phyloP scores from a whole-genome alignment of 2,329 filamentous ascomycete genomes.

The Aureobasidium sp. region DNA sequence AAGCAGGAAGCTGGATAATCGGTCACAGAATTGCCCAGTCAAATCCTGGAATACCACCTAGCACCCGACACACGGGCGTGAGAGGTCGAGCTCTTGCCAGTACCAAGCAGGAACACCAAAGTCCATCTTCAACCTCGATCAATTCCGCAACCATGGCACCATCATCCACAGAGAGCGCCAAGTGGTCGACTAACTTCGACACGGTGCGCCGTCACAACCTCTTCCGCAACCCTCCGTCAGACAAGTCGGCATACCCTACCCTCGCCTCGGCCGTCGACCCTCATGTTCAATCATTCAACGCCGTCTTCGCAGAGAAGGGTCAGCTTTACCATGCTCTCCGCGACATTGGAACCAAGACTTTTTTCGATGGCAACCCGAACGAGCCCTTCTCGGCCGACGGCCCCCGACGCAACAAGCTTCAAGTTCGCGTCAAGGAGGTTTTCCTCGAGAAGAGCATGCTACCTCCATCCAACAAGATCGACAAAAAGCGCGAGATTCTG shows the following conservation, averaged over 20 bases:
- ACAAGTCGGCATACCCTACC: conserved; percentile 80
- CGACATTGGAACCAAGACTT: conserved; percentile 86
- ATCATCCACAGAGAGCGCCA: conserved; percentile 53
- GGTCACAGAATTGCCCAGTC: not conserved
- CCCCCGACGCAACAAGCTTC: conserved; percentile 56
- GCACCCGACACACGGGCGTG: not conserved
- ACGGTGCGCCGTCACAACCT: conserved; percentile 80
- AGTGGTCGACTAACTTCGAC: conserved; percentile 81
- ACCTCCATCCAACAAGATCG: conserved; percentile 76
- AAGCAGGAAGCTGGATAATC: not conserved
- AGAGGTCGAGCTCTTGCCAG: conserved; percentile 8
- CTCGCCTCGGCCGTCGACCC: conserved; percentile 81
- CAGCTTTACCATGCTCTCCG: conserved; percentile 67
- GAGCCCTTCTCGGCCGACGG: conserved; percentile 20
- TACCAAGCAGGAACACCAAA: not conserved
- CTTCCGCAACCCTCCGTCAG: conserved; percentile 80
- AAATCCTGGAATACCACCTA: not conserved
- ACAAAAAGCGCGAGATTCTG: conserved; percentile 74
- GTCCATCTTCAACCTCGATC: not conserved
- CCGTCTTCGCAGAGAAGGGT: conserved; percentile 68
- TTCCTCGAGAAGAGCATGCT: conserved; percentile 75
- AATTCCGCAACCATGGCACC: conserved; percentile 25
- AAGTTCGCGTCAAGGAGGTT: conserved; percentile 71
- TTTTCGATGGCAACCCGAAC: conserved; percentile 65
- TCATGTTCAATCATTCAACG: conserved; percentile 94